These are phyloP conservation scores for Dothidotthia symphoricarpi DNA, from an alignment of 2,329 filamentous ascomycete species.

Conservation along the genomic window DNA sequence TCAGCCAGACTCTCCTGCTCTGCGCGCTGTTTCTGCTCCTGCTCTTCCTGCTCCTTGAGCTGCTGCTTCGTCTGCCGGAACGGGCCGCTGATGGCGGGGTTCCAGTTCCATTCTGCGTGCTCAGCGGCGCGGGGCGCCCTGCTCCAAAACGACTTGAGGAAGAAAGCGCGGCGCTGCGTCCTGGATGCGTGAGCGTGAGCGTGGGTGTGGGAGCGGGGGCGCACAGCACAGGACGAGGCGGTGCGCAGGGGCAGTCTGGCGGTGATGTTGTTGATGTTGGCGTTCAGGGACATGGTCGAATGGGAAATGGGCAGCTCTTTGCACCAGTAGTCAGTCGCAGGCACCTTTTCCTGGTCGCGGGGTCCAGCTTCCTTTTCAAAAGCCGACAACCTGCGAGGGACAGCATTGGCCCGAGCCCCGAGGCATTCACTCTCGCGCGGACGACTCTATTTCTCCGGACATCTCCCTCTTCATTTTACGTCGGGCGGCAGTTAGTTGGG, in stretches of 20 bases:
- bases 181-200: too few relatives aligned
- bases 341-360: too few relatives aligned
- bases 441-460: slow-evolving; percentile 12
- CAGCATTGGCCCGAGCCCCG: slow-evolving; percentile 18
- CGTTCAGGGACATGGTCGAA: slow-evolving; percentile 34
- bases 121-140: slow-evolving; percentile 16
- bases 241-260: slow-evolving; percentile 15
- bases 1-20: too few relatives aligned
- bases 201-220: slow-evolving; percentile 1
- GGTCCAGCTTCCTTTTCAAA: slow-evolving; percentile 22
- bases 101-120: slow-evolving; percentile 16
- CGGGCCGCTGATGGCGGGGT: slow-evolving; percentile 21
- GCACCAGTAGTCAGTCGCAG: too few relatives aligned
- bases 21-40: slow-evolving; percentile 1
- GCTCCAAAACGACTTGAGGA: slow-evolving; percentile 21
- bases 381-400: slow-evolving; percentile 10
- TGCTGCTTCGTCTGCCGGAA: slow-evolving; percentile 20
- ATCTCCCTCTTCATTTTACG: slow-evolving; percentile 12
- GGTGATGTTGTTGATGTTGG: too few relatives aligned
- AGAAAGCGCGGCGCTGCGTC: slow-evolving; percentile 8
- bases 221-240: not conserved
- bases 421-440: slow-evolving; percentile 9
- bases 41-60: slow-evolving; percentile 17
- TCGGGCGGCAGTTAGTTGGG: slow-evolving; percentile 12
- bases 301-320: too few relatives aligned